Conservation (phyloP, 495 filamentous ascomycete species). For the Usnea hakonensis region DNA sequence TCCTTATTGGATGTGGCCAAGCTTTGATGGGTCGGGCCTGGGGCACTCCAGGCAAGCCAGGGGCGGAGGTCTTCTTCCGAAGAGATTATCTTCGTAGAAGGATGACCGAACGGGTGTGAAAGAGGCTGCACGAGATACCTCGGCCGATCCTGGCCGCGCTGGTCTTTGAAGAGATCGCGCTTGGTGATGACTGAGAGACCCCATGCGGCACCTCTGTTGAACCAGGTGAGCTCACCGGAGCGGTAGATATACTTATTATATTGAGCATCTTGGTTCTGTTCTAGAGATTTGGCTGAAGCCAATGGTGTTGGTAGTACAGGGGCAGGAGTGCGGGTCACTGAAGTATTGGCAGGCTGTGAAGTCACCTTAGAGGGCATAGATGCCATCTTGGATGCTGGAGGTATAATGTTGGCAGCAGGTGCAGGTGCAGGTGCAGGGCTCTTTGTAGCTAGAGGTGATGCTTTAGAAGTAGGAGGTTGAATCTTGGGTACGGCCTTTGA, state of each 20-base stretch:
- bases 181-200: slow-evolving; percentile 45
- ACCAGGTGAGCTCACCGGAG: slow-evolving; percentile 54
- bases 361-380: slow-evolving; percentile 6
- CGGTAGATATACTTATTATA: slow-evolving; percentile 46
- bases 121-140: slow-evolving; percentile 45
- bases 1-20: slow-evolving; percentile 21
- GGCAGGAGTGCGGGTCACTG: slow-evolving; percentile 9
- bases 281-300: slow-evolving; percentile 32
- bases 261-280: slow-evolving; percentile 39
- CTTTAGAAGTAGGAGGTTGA: slow-evolving; percentile 2
- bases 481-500: slow-evolving; percentile 10
- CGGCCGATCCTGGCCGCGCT: slow-evolving; percentile 23
- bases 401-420: slow-evolving; percentile 4
- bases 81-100: slow-evolving; percentile 31
- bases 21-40: slow-evolving; percentile 28
- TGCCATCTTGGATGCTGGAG: slow-evolving; percentile 5
- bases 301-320: slow-evolving; percentile 28
- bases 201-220: slow-evolving; percentile 47
- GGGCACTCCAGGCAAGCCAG: slow-evolving; percentile 58
- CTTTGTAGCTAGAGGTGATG: neutral
- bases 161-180: slow-evolving; percentile 23
- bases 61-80: slow-evolving; percentile 41
- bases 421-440: neutral
- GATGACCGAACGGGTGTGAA: slow-evolving; percentile 39
- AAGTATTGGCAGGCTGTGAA: slow-evolving; percentile 5